Evolutionary conservation across 164 flowering plant genomes (phyloP), one percentile per base, ranked within the genome.

Genomic region (Protea cynaroides): DNA sequence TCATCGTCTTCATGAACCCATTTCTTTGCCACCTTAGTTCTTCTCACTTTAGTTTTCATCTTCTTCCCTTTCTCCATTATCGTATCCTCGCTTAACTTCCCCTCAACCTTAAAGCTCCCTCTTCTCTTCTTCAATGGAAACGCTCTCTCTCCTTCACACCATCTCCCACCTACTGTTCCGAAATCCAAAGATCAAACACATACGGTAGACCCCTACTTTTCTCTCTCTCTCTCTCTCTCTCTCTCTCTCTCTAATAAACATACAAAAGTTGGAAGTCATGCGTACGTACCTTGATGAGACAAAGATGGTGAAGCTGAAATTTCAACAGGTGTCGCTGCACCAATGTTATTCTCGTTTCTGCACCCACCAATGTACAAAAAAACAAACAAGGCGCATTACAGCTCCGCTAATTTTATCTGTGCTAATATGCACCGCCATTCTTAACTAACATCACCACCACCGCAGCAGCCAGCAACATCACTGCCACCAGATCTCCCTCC

Each of bases 61-160:
- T 38, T 57, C 70, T 54, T 65, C 67, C 8, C 25, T 22, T 54
- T 53, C 65, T 47, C 63, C 40, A 10, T 38, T 40, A 43, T 53
- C 37, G 22, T 38, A 9, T 61, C 69, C 11, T 62, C 58, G 44
- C 18, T 68, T 1, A 25, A 65, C 47, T 38, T 63, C 51, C 68
- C 54, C 12, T 74, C 73, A 29, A 68, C 54, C 12, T 74, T 71
- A 29, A 68, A 68, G 61, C 75, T 72, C 62, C 72, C 79, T 66
- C 72, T 78, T 65, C 87, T 78, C 75, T 83, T 88, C 85, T 83
- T 88, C 58, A 77, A 47, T 52, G 87, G 84, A 58, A 78, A 67
- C 23, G 63, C 71, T 58, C 46, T 73, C 55, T 79, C 84, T 56
- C 71, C 82, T 51, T 75, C 79, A 37, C 72, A 53, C 82, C 84